Conservation (phyloP, 805 yeast genomes). For the Candida adriatica region DNA sequence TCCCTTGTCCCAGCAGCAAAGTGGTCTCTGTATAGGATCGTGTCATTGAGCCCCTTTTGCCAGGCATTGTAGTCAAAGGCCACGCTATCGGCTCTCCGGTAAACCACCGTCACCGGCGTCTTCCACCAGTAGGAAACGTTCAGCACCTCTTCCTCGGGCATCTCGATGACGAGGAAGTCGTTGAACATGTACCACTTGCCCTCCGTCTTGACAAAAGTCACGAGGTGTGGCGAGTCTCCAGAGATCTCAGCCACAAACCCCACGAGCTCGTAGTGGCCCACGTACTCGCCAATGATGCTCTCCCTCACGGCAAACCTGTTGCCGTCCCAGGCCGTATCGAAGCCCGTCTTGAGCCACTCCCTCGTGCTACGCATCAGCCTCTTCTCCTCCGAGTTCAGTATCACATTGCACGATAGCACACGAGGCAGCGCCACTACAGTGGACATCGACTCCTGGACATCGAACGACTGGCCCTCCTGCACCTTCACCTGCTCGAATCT, state of each 20-base stretch:
- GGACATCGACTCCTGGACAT: conserved; percentile 46
- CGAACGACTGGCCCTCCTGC: conserved; percentile 44
- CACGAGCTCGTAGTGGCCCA: conserved; percentile 55
- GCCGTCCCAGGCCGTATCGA: conserved; percentile 33
- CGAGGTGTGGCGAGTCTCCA: conserved; percentile 42
- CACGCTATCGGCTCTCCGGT: conserved; percentile 43
- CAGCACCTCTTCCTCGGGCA: conserved; percentile 72
- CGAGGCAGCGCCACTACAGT: conserved; percentile 55
- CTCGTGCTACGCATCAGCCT: conserved; percentile 39
- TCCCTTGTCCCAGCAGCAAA: conserved; percentile 64
- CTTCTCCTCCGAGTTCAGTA: conserved; percentile 49
- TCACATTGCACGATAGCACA: conserved; percentile 54
- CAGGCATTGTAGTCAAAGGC: conserved; percentile 42
- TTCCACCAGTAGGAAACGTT: conserved; percentile 76
- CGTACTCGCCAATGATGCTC: no score
- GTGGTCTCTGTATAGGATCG: conserved; percentile 66
- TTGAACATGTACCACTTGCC: conserved; percentile 76
- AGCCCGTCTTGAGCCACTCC: conserved; percentile 58
- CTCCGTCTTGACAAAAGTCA: conserved; percentile 48
- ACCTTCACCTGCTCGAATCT: conserved; percentile 42
- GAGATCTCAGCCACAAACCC: conserved; percentile 65
- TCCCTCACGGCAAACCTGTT: conserved; percentile 32
- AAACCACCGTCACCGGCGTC: conserved; percentile 65
- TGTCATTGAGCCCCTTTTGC: conserved; percentile 47
- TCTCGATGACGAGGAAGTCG: conserved; percentile 78